Evolutionary conservation across 768 basidiomycete genomes (phyloP).

Genomic region (Cystofilobasidium macerans): DNA sequence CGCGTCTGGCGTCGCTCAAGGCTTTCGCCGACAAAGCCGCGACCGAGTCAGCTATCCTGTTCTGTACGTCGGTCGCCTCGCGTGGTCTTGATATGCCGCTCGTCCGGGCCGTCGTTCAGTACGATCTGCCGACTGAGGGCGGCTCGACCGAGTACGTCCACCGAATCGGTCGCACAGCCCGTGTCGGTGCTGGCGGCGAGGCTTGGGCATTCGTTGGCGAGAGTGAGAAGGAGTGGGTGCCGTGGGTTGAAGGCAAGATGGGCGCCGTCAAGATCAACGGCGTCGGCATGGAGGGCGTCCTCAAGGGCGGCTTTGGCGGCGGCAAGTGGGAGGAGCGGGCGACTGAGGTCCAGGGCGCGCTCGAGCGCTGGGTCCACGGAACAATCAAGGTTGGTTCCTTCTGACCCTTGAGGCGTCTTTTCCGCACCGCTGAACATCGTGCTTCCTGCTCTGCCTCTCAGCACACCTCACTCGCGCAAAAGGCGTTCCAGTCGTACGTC

Average conservation of each 20-base stretch:
- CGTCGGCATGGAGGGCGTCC: constrained; percentile 56
- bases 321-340: constrained; percentile 77
- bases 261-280: constrained; percentile 51
- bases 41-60: constrained; percentile 53
- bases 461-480: constrained; percentile 67
- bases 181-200: constrained; percentile 88
- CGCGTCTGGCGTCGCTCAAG: constrained; percentile 69
- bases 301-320: constrained; percentile 77
- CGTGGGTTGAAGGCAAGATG: constrained; percentile 81
- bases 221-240: constrained; percentile 77
- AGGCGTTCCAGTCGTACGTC: constrained; percentile 82
- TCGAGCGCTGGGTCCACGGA: constrained; percentile 82
- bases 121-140: constrained; percentile 94
- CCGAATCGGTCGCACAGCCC: constrained; percentile 90
- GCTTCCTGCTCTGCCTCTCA: constrained; percentile 34
- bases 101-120: constrained; percentile 89
- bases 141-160: constrained; percentile 95
- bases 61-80: constrained; percentile 97
- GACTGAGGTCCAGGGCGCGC: constrained; percentile 87
- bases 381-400: constrained; percentile 52
- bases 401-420: constrained; percentile 10
- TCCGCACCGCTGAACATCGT: not conserved
- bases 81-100: constrained; percentile 90
- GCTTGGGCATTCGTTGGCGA: constrained; percentile 88
- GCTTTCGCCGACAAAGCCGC: constrained; percentile 53